phyloP scores from a whole-genome alignment of 495 filamentous ascomycete species.

The Trichoderma reesei region DNA sequence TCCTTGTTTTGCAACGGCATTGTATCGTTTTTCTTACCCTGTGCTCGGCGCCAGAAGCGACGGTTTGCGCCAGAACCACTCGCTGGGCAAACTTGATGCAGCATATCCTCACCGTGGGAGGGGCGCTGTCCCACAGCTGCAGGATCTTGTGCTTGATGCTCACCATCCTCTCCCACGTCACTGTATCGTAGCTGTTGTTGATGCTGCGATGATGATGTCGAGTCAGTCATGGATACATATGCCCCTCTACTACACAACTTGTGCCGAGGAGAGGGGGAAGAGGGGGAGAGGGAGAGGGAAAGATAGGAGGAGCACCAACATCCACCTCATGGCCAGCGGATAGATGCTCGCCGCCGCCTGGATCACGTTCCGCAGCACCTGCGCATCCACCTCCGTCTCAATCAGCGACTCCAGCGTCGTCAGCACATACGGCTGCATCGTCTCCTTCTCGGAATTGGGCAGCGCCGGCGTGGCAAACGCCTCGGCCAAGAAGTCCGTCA shows the following conservation, averaged over 20 bases:
- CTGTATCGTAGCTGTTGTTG: conserved; percentile 65
- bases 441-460: conserved; percentile 61
- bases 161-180: conserved; percentile 78
- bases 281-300: too few species aligned
- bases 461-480: conserved; percentile 83
- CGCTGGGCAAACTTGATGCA: conserved; percentile 96
- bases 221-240: neutral
- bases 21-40: conserved; percentile 47
- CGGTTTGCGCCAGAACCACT: conserved; percentile 85
- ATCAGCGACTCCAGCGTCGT: conserved; percentile 65
- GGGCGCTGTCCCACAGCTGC: conserved; percentile 75
- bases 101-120: conserved; percentile 69
- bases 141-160: conserved; percentile 84
- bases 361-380: conserved; percentile 70
- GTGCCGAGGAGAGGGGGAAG: too few species aligned
- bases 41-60: conserved; percentile 70
- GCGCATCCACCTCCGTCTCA: conserved; percentile 61
- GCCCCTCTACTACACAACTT: too few species aligned
- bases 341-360: conserved; percentile 85
- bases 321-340: conserved; percentile 80
- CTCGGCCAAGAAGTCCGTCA: conserved; percentile 90
- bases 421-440: conserved; percentile 59
- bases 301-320: conserved; percentile 54
- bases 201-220: conserved; percentile 47
- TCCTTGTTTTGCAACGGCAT: neutral